A percentile compares a stretch with the other conserved stretches of the same genome.
Evolutionary conservation across 257 asterid genomes (phyloP).

Genomic region (Przewalskia tangutica): DNA sequence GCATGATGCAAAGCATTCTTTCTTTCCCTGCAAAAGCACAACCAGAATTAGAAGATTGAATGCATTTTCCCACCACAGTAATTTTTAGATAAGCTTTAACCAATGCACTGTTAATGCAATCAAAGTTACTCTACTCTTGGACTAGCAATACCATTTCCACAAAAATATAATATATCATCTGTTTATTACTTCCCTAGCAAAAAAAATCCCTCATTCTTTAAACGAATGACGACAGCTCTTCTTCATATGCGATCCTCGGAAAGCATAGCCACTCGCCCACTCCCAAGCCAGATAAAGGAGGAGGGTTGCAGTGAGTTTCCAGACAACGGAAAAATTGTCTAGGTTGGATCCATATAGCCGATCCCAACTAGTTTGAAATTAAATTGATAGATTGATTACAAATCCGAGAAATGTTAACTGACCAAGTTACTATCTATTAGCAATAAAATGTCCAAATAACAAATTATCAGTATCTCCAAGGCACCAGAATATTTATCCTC

Average conservation of each 20-base stretch:
- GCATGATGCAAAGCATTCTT: slow-evolving; percentile 98
- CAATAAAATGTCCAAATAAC: not conserved
- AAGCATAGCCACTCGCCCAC: not conserved
- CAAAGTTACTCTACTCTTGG: not conserved
- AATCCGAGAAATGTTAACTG: not conserved
- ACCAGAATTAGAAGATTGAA: not conserved
- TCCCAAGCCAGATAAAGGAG: not conserved
- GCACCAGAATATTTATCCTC: not conserved
- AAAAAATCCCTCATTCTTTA: not conserved
- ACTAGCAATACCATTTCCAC: not conserved
- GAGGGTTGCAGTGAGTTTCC: not conserved
- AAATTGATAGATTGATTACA: not conserved
- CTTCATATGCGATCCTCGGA: not conserved
- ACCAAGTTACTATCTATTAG: not conserved
- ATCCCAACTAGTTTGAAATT: not conserved
- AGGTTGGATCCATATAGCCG: not conserved
- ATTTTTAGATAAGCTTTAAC: not conserved
- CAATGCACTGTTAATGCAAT: not conserved
- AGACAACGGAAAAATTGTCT: not conserved
- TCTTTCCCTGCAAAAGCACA: slow-evolving; percentile 73
- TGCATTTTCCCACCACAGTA: not conserved
- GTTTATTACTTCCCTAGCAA: not conserved
- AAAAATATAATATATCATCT: not conserved
- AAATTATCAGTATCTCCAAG: not conserved
- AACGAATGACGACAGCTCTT: not conserved